Percentiles rank a stretch among this genome's conserved stretches.
Evolutionary conservation across 108 stramenopile species (phyloP).

Genomic region (Poteriospumella lacustris): DNA sequence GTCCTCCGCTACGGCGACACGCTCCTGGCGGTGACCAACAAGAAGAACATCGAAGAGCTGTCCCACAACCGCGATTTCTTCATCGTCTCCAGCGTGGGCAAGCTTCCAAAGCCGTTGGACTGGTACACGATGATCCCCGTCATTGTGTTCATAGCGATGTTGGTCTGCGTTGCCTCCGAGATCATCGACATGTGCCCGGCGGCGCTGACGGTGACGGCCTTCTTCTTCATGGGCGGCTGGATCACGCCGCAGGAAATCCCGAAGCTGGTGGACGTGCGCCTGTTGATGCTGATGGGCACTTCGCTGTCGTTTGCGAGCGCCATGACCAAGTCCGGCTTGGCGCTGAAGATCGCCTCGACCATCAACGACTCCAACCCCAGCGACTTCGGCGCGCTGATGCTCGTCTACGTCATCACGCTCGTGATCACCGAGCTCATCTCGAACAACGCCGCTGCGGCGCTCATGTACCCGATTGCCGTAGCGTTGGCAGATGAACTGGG

Average conservation of each 20-base stretch:
- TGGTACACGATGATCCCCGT: conserved; percentile 38
- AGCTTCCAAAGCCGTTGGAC: conserved; percentile 32
- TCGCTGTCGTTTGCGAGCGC: conserved; percentile 46
- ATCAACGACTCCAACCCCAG: conserved; percentile 17
- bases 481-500: conserved; percentile 34
- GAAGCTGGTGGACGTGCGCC: conserved; percentile 22
- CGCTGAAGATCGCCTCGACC: conserved; percentile 1
- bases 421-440: conserved; percentile 38
- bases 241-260: conserved; percentile 21
- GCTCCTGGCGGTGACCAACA: conserved; percentile 44
- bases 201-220: neutral
- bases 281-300: conserved; percentile 47
- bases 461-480: conserved; percentile 38
- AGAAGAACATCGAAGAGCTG: conserved; percentile 36
- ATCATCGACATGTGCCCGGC: conserved; percentile 33
- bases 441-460: conserved; percentile 46
- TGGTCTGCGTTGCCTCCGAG: conserved; percentile 34
- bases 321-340: conserved; percentile 43
- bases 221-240: conserved; percentile 31
- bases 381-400: conserved; percentile 22
- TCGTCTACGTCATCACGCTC: conserved; percentile 43
- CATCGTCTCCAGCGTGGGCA: conserved; percentile 37
- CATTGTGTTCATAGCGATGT: conserved; percentile 38
- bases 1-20: conserved; percentile 31
- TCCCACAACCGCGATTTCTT: conserved; percentile 37